These are phyloP conservation scores for Tubosaeta sp. DNA, from an alignment of 768 basidiomycete genomes.

Conservation along the genomic window DNA sequence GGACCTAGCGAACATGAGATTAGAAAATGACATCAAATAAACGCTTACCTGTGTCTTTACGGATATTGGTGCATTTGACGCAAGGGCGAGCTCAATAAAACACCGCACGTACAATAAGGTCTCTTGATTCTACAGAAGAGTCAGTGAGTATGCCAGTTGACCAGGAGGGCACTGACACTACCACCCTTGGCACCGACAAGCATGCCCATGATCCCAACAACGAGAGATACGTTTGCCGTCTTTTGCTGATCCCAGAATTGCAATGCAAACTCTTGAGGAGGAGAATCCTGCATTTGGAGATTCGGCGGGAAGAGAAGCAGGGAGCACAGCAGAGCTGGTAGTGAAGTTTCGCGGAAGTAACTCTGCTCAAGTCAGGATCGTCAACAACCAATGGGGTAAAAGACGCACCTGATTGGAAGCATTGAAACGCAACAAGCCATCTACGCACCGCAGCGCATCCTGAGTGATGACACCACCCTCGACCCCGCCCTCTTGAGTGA, in stretches of 20 bases:
- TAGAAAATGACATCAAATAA: slow-evolving; percentile 10
- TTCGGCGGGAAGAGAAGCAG: slow-evolving; percentile 68
- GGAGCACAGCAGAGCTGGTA: slow-evolving; percentile 63
- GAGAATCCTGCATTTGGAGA: slow-evolving; percentile 49
- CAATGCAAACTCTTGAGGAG: slow-evolving; percentile 87
- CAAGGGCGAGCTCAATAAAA: slow-evolving; percentile 81
- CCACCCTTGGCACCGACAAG: slow-evolving; percentile 71
- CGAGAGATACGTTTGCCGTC: slow-evolving; percentile 69
- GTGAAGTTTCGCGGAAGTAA: slow-evolving; percentile 88
- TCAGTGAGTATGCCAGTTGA: slow-evolving; percentile 1
- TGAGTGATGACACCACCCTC: slow-evolving; percentile 87
- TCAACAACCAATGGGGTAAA: background rate
- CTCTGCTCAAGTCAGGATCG: slow-evolving; percentile 52
- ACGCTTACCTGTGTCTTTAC: slow-evolving; percentile 77
- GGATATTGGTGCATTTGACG: slow-evolving; percentile 87
- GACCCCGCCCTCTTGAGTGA: slow-evolving; percentile 83
- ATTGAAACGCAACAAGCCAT: slow-evolving; percentile 87
- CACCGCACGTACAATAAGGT: slow-evolving; percentile 61
- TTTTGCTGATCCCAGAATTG: slow-evolving; percentile 98
- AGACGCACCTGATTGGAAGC: slow-evolving; percentile 82
- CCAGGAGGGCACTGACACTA: slow-evolving; percentile 40
- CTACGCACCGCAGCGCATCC: slow-evolving; percentile 82
- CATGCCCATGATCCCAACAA: slow-evolving; percentile 82
- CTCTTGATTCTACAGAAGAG: slow-evolving; percentile 49
- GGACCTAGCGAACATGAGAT: slow-evolving; percentile 40